These are phyloP conservation scores for Podila horticola DNA, from an alignment of 192 early-diverging fungal genomes.

Conservation along the genomic window DNA sequence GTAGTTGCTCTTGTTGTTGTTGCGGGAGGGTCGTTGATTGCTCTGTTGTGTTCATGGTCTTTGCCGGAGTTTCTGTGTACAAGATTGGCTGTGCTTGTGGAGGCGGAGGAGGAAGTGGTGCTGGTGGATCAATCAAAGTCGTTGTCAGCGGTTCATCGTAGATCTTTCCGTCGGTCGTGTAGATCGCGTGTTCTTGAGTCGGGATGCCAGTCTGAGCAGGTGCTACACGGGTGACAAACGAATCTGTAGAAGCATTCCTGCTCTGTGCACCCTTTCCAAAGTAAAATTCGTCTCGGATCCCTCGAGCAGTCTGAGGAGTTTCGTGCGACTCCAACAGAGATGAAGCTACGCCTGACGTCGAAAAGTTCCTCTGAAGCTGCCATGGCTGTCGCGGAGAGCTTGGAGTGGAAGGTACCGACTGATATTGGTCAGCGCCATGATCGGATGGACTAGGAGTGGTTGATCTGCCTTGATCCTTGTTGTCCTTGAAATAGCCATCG, in stretches of 20 bases:
- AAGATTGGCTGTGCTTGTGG: too few species aligned
- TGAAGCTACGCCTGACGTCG: constrained; percentile 9
- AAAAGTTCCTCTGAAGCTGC: constrained; percentile 12
- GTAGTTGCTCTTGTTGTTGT: too few species aligned
- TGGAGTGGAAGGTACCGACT: constrained; percentile 9
- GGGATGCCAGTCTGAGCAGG: neutral
- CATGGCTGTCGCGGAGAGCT: constrained; percentile 12
- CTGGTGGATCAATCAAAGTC: too few species aligned
- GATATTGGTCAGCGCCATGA: neutral
- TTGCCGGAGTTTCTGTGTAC: too few species aligned
- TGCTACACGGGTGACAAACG: constrained; percentile 2
- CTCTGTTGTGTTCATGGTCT: too few species aligned
- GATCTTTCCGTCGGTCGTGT: neutral
- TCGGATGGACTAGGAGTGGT: constrained; percentile 7
- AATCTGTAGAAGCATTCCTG: neutral
- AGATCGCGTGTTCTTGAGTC: neutral
- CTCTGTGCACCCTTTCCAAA: neutral
- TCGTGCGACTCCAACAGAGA: constrained; percentile 4
- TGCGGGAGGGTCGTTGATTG: too few species aligned
- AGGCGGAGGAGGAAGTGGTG: too few species aligned
- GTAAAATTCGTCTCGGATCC: constrained; percentile 29
- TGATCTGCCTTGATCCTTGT: neutral
- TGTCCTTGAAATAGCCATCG: constrained; percentile 1
- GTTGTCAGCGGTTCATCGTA: neutral
- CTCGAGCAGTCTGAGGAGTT: constrained; percentile 7